Percentiles rank a stretch among this genome's conserved stretches.
Evolutionary conservation across 2,329 filamentous ascomycete genomes (phyloP).

Genomic region (Aphanocladium album): DNA sequence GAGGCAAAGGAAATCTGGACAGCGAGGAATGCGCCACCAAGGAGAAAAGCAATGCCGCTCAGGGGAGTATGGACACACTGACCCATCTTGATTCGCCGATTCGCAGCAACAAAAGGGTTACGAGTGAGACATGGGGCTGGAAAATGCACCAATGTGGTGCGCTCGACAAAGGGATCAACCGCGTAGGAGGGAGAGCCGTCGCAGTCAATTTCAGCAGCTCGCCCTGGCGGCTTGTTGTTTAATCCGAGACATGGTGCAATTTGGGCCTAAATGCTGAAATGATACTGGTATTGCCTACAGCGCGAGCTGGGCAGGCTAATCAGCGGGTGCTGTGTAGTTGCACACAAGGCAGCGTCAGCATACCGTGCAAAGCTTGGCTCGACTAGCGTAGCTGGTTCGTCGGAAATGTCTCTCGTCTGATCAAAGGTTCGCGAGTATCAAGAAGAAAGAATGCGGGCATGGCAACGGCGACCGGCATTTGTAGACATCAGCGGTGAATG

Average conservation of each 20-base stretch:
- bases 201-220: not conserved
- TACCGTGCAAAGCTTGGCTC: not conserved
- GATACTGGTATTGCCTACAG: not conserved
- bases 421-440: not conserved
- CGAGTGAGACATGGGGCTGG: constrained; percentile 1
- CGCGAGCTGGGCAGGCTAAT: not conserved
- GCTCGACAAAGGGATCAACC: not conserved
- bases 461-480: not conserved
- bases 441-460: not conserved
- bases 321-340: not conserved
- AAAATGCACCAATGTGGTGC: not conserved
- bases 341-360: not conserved
- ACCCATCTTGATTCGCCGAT: not conserved
- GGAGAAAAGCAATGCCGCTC: not conserved
- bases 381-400: not conserved
- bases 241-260: not conserved
- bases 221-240: not conserved
- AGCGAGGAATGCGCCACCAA: not conserved
- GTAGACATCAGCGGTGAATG: too few species aligned
- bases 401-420: not conserved
- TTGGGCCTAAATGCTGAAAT: not conserved
- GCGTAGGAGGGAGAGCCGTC: not conserved
- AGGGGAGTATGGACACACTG: not conserved
- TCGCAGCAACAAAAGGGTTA: not conserved
- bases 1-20: not conserved